These are phyloP conservation scores for Aspergillus alliaceus DNA, from an alignment of 2,329 filamentous ascomycete genomes.

Conservation along the genomic window DNA sequence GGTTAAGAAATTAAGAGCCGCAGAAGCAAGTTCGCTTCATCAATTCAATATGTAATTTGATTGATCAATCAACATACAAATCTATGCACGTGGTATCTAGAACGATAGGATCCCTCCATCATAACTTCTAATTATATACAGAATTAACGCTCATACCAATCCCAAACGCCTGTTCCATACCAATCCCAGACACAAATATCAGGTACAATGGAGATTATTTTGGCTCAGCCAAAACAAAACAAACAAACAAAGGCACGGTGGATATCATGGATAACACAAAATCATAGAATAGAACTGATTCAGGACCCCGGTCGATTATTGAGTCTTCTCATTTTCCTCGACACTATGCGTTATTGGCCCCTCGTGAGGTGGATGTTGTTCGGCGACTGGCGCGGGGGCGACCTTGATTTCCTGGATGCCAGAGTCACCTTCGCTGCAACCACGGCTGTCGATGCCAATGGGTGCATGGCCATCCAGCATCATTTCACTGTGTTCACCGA, in stretches of 20 bases:
- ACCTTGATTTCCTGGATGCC: constrained; percentile 34
- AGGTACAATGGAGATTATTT: constrained; percentile 13
- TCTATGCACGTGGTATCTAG: constrained; percentile 13
- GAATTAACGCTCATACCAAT: constrained; percentile 3
- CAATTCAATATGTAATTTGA: no score
- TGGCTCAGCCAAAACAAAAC: constrained; percentile 24
- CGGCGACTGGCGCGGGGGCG: constrained; percentile 24
- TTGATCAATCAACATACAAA: neutral
- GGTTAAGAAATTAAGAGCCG: neutral
- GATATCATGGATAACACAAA: constrained; percentile 10
- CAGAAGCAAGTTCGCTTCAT: no score
- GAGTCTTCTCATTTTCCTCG: constrained; percentile 24
- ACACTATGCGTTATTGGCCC: constrained; percentile 14
- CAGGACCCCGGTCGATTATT: constrained; percentile 2
- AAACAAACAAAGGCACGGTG: constrained; percentile 11
- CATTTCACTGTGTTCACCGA: constrained; percentile 59
- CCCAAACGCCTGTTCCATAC: constrained; percentile 11
- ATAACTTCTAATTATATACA: constrained; percentile 16
- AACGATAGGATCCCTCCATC: neutral
- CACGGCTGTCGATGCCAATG: constrained; percentile 30
- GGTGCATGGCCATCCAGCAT: constrained; percentile 57
- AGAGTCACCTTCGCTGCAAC: constrained; percentile 29
- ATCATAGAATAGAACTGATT: neutral
- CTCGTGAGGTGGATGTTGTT: constrained; percentile 21
- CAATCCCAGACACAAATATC: constrained; percentile 9